phyloP scores from a whole-genome alignment of 1,284 basidiomycete genomes.

The Leccinum colubrinum region DNA sequence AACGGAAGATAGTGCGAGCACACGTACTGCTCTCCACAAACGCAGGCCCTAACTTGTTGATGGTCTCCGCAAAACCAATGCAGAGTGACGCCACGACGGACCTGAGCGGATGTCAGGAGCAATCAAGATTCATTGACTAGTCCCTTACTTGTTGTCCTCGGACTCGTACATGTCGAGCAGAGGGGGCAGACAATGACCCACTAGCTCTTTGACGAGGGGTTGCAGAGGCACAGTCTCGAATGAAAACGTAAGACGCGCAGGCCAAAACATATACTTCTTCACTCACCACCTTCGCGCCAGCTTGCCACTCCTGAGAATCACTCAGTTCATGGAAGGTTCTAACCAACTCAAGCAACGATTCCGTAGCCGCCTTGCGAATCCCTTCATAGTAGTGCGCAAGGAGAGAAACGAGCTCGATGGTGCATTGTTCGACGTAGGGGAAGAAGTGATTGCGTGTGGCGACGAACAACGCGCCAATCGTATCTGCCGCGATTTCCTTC shows the following conservation, averaged over 20 bases:
- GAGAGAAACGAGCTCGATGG: slow-evolving; percentile 81
- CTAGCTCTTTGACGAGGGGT: slow-evolving; percentile 79
- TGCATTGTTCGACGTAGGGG: slow-evolving; percentile 81
- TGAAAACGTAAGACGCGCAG: slow-evolving; percentile 3
- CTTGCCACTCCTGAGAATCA: slow-evolving; percentile 78
- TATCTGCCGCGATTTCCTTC: slow-evolving; percentile 98
- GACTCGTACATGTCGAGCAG: slow-evolving; percentile 90
- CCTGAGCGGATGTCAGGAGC: slow-evolving; percentile 44
- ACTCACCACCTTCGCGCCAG: slow-evolving; percentile 67
- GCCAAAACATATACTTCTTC: background rate
- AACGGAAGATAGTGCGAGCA: background rate
- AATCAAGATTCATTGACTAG: slow-evolving; percentile 5
- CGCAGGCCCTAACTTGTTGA: slow-evolving; percentile 88
- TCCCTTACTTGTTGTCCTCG: slow-evolving; percentile 96
- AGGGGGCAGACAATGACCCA: slow-evolving; percentile 72
- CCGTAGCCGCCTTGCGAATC: slow-evolving; percentile 92
- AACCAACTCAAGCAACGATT: slow-evolving; percentile 88
- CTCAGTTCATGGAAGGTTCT: slow-evolving; percentile 92
- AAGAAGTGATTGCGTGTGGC: slow-evolving; percentile 86
- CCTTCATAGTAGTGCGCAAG: slow-evolving; percentile 97
- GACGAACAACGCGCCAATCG: slow-evolving; percentile 89
- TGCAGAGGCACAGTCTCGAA: slow-evolving; percentile 54
- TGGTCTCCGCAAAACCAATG: slow-evolving; percentile 85
- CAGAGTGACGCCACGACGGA: slow-evolving; percentile 86
- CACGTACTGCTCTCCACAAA: slow-evolving; percentile 72